These are phyloP conservation scores for Emericellopsis cladophorae DNA, from an alignment of 2,329 filamentous ascomycete genomes.

Conservation along the genomic window DNA sequence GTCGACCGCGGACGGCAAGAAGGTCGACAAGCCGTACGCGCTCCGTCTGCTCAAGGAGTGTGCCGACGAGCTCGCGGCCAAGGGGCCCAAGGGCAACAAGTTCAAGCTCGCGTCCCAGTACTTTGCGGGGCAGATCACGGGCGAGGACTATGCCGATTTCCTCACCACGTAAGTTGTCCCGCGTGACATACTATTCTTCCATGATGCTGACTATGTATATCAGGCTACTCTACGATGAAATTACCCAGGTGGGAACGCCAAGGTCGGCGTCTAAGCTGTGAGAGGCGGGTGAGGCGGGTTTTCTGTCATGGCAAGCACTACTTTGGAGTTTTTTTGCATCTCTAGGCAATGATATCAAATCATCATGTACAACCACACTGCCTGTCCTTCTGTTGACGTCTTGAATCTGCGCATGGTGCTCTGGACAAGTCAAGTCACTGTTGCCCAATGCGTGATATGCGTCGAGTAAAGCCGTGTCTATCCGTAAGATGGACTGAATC, in stretches of 20 bases:
- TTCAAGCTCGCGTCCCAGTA: slow-evolving; percentile 2
- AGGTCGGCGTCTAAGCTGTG: slow-evolving; percentile 51
- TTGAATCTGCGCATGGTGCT: no score
- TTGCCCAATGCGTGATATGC: no score
- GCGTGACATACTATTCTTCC: not conserved
- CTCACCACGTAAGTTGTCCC: slow-evolving; percentile 2
- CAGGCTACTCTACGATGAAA: slow-evolving; percentile 78
- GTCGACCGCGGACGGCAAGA: slow-evolving; percentile 66
- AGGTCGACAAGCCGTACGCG: slow-evolving; percentile 71
- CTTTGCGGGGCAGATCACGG: slow-evolving; percentile 1
- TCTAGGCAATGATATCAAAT: no score
- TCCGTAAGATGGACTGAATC: no score
- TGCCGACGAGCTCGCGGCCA: slow-evolving; percentile 2
- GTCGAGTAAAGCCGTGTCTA: no score
- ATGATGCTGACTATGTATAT: slow-evolving; percentile 4
- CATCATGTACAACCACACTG: no score
- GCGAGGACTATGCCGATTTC: slow-evolving; percentile 4
- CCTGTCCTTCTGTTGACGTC: no score
- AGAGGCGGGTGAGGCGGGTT: slow-evolving; percentile 5
- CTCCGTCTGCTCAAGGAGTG: slow-evolving; percentile 60
- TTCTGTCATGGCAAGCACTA: no score
- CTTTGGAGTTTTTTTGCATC: no score
- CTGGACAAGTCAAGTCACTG: no score
- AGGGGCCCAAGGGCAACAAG: slow-evolving; percentile 7
- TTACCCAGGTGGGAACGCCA: slow-evolving; percentile 58